Evolutionary conservation across 768 basidiomycete species (phyloP).

Genomic region (Boletus tylopilopsis): DNA sequence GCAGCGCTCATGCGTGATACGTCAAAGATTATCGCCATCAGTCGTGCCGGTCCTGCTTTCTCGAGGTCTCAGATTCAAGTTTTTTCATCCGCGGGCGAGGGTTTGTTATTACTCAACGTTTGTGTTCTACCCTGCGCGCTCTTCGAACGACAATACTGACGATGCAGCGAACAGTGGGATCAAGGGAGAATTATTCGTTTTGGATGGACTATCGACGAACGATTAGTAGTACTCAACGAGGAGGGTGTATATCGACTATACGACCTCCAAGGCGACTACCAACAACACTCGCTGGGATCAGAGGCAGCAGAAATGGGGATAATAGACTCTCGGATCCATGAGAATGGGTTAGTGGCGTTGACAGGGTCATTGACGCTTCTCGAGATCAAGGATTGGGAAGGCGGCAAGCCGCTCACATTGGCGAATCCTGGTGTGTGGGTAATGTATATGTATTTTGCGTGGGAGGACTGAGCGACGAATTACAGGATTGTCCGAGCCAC

Average conservation of each 20-base stretch:
- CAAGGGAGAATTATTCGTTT: conserved; percentile 77
- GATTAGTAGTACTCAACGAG: conserved; percentile 82
- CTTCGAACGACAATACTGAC: conserved; percentile 9
- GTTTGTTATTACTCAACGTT: conserved; percentile 67
- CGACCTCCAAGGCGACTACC: conserved; percentile 80
- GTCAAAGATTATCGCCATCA: conserved; percentile 72
- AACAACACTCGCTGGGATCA: conserved; percentile 77
- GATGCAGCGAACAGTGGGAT: conserved; percentile 70
- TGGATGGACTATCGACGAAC: conserved; percentile 82
- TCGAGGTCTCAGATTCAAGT: conserved; percentile 83
- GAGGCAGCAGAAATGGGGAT: conserved; percentile 83
- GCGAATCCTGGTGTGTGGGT: conserved; percentile 65
- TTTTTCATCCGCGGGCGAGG: conserved; percentile 82
- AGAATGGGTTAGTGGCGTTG: conserved; percentile 82
- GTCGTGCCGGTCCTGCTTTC: conserved; percentile 50
- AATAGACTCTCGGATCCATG: conserved; percentile 81
- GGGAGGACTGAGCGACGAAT: conserved; percentile 3
- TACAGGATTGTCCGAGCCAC: conserved; percentile 71
- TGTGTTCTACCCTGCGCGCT: conserved; percentile 34
- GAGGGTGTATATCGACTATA: conserved; percentile 91
- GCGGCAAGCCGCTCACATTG: conserved; percentile 65
- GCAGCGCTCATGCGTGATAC: conserved; percentile 86
- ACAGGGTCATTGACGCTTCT: conserved; percentile 71
- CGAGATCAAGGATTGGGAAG: conserved; percentile 89
- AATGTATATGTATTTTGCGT: conserved; percentile 4